Evolutionary conservation across 2,329 filamentous ascomycete species (phyloP).

Genomic region (Coniochaeta sp.): DNA sequence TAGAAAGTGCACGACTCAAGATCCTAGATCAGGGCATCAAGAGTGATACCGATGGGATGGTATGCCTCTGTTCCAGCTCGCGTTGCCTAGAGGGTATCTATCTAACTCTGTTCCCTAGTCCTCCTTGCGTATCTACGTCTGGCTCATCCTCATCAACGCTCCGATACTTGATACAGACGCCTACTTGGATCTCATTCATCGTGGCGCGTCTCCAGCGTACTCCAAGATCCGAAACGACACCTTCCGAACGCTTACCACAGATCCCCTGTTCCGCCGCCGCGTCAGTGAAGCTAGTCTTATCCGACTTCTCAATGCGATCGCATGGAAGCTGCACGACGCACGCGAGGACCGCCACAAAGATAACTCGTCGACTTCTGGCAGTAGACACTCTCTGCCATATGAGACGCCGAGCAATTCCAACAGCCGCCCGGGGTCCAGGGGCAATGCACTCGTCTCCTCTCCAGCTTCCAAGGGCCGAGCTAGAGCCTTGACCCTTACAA

Average conservation of each 20-base stretch:
- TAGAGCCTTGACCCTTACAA: slow-evolving; percentile 53
- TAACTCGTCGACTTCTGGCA: slow-evolving; percentile 6
- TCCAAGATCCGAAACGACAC: slow-evolving; percentile 98
- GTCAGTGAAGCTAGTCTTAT: slow-evolving; percentile 95
- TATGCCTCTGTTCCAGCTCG: slow-evolving; percentile 26
- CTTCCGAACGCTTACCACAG: slow-evolving; percentile 91
- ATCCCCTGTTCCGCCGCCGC: slow-evolving; percentile 90
- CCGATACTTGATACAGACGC: slow-evolving; percentile 77
- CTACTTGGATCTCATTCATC: slow-evolving; percentile 85
- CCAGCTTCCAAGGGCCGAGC: slow-evolving; percentile 41
- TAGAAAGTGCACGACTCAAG: slow-evolving; percentile 65
- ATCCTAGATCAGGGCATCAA: slow-evolving; percentile 69
- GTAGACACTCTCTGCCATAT: slow-evolving; percentile 16
- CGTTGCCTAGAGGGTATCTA: not conserved
- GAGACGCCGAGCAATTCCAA: slow-evolving; percentile 15
- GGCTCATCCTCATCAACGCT: slow-evolving; percentile 88
- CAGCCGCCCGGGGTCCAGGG: slow-evolving; percentile 1
- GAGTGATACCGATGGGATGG: slow-evolving; percentile 75
- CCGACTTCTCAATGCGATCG: slow-evolving; percentile 86
- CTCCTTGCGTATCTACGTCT: slow-evolving; percentile 86
- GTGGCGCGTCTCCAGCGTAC: slow-evolving; percentile 89
- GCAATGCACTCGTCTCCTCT: slow-evolving; percentile 29
- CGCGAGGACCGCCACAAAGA: slow-evolving; percentile 46
- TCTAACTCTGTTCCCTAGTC: slow-evolving; percentile 52
- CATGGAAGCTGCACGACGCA: slow-evolving; percentile 85